Evolutionary conservation across 768 basidiomycete genomes (phyloP), one percentile per base, ranked within the genome.

Genomic region (Leccinum rimulosum): DNA sequence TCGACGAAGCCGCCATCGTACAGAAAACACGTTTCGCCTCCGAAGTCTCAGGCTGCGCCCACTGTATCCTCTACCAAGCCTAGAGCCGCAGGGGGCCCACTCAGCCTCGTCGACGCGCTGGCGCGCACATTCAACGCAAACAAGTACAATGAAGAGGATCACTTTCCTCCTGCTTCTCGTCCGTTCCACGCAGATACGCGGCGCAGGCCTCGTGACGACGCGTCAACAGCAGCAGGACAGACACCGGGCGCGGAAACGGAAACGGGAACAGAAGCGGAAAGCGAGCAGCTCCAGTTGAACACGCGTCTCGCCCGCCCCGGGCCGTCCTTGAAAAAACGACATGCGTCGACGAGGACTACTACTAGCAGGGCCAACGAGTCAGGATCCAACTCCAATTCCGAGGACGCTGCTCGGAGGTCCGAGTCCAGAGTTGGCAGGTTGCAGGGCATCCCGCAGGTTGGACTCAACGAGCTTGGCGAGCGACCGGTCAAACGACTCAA

Each of bases 41-140:
- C 11, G 19, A 17, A 3, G 27, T 33, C 6, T 35, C 33, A 35
- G 12, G 33, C 22, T 19, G 15, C 40, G 17, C 12, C 52, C 12
- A 5, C 49, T 10, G 4, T 43, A 43, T n/a, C 43, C 11, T 11
- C 43, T 12, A 2, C 43, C 43, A 45, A 45, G 19, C 19, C 19
- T 45, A 45, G 43, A 45, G 10, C 11, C 19, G 43, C 11, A 5
- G n/a, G 43, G 43, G 43, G n/a, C 19, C 43, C 11, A 17, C 45
- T 64, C 17, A 67, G 55, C 54, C 50, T 73, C 22, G 65, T 70
- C 30, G 64, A 67, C 31, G 71, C 69, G 33, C 52, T 71, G 15
- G 45, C 64, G 38, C 65, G 45, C 15, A 69, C 71, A 22, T 71
- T 73, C 28, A 22, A 64, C 22, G 71, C 71, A 3, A 73, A 73